phyloP scores from a whole-genome alignment of 2,329 filamentous ascomycete genomes.

The Fusarium bactridioides region DNA sequence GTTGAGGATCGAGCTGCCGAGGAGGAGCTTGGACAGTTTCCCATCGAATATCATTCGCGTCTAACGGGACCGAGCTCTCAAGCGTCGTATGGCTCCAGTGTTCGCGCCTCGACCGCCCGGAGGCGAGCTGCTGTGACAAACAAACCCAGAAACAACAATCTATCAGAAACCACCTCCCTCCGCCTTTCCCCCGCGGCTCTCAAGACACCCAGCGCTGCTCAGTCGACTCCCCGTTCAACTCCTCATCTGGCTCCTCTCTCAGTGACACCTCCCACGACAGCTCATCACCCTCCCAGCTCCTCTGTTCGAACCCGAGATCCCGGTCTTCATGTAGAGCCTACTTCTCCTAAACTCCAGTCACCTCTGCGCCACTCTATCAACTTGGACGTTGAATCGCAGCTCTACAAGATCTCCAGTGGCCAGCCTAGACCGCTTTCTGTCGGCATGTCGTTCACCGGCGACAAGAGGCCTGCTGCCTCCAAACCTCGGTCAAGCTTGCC shows the following conservation, averaged over 20 bases:
- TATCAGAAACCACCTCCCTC: slow-evolving; percentile 32
- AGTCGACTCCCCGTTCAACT: slow-evolving; percentile 16
- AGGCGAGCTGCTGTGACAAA: slow-evolving; percentile 28
- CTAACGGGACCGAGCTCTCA: slow-evolving; percentile 25
- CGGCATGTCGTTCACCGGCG: slow-evolving; percentile 45
- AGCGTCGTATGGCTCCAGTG: slow-evolving; percentile 32
- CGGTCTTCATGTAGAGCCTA: slow-evolving; percentile 39
- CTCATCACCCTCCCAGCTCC: slow-evolving; percentile 25
- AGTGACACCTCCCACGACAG: slow-evolving; percentile 26
- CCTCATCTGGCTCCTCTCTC: slow-evolving; percentile 9
- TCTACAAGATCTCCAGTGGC: slow-evolving; percentile 17
- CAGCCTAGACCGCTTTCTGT: slow-evolving; percentile 41
- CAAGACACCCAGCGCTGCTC: slow-evolving; percentile 21
- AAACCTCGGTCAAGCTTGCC: slow-evolving; percentile 15
- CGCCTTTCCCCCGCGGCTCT: slow-evolving; percentile 27
- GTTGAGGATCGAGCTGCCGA: slow-evolving; percentile 22
- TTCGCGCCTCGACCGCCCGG: slow-evolving; percentile 25
- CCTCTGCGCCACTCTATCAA: slow-evolving; percentile 45
- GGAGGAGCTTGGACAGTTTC: slow-evolving; percentile 29
- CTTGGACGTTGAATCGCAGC: slow-evolving; percentile 19
- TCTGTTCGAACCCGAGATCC: slow-evolving; percentile 36
- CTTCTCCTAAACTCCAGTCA: slow-evolving; percentile 43
- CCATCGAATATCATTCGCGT: slow-evolving; percentile 38
- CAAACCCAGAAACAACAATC: slow-evolving; percentile 28
- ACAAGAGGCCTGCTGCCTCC: slow-evolving; percentile 33